Evolutionary conservation across 2,329 filamentous ascomycete species (phyloP), one percentile per base, ranked within the genome.

Genomic region (Cladosporium oxysporum): DNA sequence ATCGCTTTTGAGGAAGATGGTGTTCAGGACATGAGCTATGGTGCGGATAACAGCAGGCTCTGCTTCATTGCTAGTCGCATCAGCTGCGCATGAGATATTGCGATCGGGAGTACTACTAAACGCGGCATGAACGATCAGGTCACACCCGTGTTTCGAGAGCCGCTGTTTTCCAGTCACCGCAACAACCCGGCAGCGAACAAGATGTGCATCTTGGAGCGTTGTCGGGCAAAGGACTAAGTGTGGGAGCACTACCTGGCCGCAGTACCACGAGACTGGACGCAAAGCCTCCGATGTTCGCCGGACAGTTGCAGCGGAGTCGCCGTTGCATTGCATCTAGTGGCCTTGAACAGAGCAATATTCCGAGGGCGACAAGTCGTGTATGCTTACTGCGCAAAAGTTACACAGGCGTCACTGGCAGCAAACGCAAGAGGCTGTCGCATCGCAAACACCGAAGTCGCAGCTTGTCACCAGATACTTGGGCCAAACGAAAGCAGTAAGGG

Each of bases 221-320:
- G 33, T 63, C 50, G 61, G 61, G 50, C 50, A 57, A 63, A 57
- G 14, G 33, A 14, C 35, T 28, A 10, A 35, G 57, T 65, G 63
- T 60, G 63, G 63, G 55, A 59, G 53, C 44, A 65, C 63, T 60
- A 31, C 63, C 50, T 65, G 49, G 7, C 12, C 57, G 21, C 57
- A n/a, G 63, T 65, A 44, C 63, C 63, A 65, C 57, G 41, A 47
- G 12, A n/a, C 29, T 47, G 57, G 61, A 47, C 47, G 35, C 18
- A 47, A 59, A 53, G 16, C 35, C 55, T 60, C 63, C 63, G 63
- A 65, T 53, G 57, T 65, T 55, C 55, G 55, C 55, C 63, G 55
- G 53, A 59, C 44, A 59, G 63, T 65, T 53, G 63, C 57, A 65
- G 63, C 57, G 55, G 63, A 60, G 55, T 60, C 50, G 63, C 63